Conservation (phyloP, 164 flowering plant genomes). For the Protea cynaroides region DNA sequence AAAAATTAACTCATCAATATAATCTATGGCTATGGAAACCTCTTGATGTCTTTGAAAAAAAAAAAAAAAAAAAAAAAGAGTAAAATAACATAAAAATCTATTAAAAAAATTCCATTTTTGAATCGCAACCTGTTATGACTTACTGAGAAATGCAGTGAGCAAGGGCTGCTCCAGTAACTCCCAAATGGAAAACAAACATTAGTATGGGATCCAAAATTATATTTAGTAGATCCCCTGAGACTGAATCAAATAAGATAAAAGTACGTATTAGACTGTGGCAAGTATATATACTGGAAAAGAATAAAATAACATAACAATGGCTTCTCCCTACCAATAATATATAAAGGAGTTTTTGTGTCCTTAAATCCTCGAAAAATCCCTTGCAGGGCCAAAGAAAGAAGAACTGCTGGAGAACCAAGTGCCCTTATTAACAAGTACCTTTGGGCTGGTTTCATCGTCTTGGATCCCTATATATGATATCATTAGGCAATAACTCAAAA, state of each 20-base stretch:
- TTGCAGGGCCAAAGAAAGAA: constrained; percentile 61
- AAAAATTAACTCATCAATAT: too few species aligned
- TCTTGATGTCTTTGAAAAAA: too few species aligned
- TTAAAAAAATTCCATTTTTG: too few species aligned
- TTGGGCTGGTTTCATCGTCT: too few species aligned
- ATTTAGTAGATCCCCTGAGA: constrained; percentile 66
- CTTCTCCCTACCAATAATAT: constrained; percentile 40
- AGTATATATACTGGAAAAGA: too few species aligned
- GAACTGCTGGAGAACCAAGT: constrained; percentile 63
- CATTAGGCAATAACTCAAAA: background rate
- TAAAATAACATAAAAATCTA: too few species aligned
- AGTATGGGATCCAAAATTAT: constrained; percentile 79
- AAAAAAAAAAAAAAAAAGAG: too few species aligned
- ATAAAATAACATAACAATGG: too few species aligned
- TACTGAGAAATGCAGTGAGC: constrained; percentile 98
- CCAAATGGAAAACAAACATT: constrained; percentile 52
- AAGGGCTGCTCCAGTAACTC: constrained; percentile 93
- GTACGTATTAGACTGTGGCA: too few species aligned
- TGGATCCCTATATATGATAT: too few species aligned
- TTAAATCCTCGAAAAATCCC: constrained; percentile 59
- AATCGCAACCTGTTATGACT: constrained; percentile 18
- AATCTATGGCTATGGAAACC: too few species aligned
- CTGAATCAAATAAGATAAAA: constrained; percentile 32
- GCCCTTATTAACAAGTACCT: constrained; percentile 46
- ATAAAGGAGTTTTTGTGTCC: constrained; percentile 59